Evolutionary conservation across 495 filamentous ascomycete species (phyloP).

Genomic region (Talaromyces adpressus): DNA sequence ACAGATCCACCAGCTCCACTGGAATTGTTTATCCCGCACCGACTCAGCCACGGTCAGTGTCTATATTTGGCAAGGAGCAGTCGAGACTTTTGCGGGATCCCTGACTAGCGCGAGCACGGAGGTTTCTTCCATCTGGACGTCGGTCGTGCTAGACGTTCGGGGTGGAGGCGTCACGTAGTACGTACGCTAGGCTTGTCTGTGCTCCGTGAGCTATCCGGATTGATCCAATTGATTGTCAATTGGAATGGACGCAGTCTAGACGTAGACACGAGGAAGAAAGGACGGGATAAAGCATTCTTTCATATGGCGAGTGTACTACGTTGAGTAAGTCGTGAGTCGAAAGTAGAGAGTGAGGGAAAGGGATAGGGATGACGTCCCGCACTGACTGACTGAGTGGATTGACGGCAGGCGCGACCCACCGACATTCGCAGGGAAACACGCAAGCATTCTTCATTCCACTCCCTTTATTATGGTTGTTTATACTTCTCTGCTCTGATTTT

Average conservation of each 20-base stretch:
- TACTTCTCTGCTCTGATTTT: neutral
- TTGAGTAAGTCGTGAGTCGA: no score
- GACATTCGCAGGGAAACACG: neutral
- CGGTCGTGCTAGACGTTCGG: neutral
- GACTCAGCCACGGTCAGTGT: neutral
- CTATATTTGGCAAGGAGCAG: constrained; percentile 4
- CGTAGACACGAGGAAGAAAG: neutral
- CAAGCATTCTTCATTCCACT: neutral
- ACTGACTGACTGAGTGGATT: neutral
- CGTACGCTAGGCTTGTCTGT: neutral
- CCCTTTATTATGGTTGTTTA: neutral
- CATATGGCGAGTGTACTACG: no score
- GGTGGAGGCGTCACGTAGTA: neutral
- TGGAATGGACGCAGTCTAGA: neutral
- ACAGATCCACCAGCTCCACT: neutral
- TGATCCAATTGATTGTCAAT: neutral
- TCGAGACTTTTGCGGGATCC: constrained; percentile 4
- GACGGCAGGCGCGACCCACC: constrained; percentile 1
- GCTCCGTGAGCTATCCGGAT: neutral
- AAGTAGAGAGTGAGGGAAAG: neutral
- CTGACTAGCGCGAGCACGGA: neutral
- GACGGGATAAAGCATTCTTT: neutral
- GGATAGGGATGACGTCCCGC: neutral
- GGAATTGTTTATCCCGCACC: neutral
- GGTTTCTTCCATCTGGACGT: neutral